Evolutionary conservation across 176 grass and related monocot species (phyloP).

Genomic region (Rhynchospora tenuis): DNA sequence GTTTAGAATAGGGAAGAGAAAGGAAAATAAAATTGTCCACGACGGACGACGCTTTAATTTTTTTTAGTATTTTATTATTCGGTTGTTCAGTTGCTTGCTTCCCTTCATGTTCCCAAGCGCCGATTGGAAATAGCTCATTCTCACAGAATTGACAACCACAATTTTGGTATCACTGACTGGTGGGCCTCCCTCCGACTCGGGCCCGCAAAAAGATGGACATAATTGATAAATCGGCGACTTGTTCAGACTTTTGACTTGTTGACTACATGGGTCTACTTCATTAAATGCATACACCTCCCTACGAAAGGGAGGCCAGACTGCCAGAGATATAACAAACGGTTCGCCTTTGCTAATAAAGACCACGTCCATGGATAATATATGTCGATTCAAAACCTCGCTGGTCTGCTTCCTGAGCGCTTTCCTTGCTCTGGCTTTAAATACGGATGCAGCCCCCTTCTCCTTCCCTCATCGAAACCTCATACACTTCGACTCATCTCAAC

Average conservation of each 20-base stretch:
- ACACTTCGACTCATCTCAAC: constrained; percentile 20
- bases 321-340: no score
- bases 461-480: not conserved
- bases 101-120: not conserved
- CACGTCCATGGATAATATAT: not conserved
- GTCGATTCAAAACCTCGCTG: not conserved
- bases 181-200: not conserved
- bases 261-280: not conserved
- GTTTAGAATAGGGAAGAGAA: not conserved
- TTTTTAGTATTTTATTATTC: no score
- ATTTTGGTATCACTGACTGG: not conserved
- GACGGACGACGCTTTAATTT: no score
- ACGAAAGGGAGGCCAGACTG: no score
- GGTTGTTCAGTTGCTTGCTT: no score
- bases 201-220: no score
- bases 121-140: not conserved
- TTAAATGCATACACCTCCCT: not conserved
- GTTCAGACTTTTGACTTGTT: not conserved
- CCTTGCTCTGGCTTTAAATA: constrained; percentile 1
- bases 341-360: not conserved
- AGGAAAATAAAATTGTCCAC: not conserved
- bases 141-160: no score
- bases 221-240: not conserved
- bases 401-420: not conserved
- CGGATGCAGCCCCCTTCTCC: not conserved